Percentiles rank a stretch among this genome's conserved stretches.
Conservation (phyloP, 257 asterid genomes). For the Petrea volubilis region DNA sequence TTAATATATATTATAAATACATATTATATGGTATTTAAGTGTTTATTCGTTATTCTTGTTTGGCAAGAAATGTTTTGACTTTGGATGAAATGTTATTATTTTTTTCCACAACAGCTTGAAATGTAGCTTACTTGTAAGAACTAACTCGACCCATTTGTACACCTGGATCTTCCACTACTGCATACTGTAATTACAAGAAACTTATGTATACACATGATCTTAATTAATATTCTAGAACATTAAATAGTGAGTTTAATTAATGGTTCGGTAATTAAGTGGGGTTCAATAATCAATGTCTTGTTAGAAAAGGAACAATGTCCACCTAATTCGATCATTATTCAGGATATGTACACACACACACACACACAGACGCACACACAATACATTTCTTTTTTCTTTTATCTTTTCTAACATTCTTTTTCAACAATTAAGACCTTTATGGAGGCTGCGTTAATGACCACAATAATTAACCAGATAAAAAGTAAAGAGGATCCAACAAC, state of each 20-base stretch:
- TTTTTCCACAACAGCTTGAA: slow-evolving; percentile 19
- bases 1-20: not conserved
- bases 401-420: too few relatives aligned
- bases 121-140: slow-evolving; percentile 31
- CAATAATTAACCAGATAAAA: too few relatives aligned
- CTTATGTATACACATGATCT: not conserved
- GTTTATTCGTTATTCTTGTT: not conserved
- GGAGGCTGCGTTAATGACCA: too few relatives aligned
- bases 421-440: too few relatives aligned
- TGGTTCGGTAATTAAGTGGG: slow-evolving; percentile 15
- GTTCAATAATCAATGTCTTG: slow-evolving; percentile 47
- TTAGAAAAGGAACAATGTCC: slow-evolving; percentile 42
- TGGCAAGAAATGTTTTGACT: slow-evolving; percentile 33
- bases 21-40: not conserved
- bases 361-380: too few relatives aligned
- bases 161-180: not conserved
- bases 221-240: slow-evolving; percentile 16
- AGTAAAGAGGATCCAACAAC: too few relatives aligned
- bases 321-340: slow-evolving; percentile 36
- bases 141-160: slow-evolving; percentile 4
- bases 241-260: slow-evolving; percentile 2
- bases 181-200: slow-evolving; percentile 11
- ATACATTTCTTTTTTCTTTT: not conserved
- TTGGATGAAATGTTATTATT: slow-evolving; percentile 4
- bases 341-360: not conserved